phyloP scores from a whole-genome alignment of 441 rosid genomes.

The Populus hybrid region DNA sequence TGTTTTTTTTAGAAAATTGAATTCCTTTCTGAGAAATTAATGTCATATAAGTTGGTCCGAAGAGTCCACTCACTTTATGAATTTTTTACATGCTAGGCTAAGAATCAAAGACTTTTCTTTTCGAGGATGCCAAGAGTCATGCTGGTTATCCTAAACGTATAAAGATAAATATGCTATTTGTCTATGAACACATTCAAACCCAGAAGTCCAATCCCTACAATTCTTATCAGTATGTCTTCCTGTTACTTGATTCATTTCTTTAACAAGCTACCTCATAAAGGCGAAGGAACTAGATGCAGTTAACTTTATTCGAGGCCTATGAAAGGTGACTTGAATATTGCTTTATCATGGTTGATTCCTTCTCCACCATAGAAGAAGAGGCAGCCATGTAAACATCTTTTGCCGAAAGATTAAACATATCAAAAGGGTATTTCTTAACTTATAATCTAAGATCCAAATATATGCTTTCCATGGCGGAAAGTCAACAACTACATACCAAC shows the following conservation, averaged over 20 bases:
- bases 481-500: too few relatives aligned
- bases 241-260: not conserved
- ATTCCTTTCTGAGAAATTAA: not conserved
- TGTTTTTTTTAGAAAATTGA: not conserved
- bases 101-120: not conserved
- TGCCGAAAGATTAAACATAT: not conserved
- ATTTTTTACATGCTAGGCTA: not conserved
- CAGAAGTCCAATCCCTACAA: not conserved
- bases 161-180: not conserved
- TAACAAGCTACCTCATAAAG: not conserved
- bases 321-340: not conserved
- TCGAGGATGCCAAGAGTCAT: not conserved
- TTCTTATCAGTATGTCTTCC: not conserved
- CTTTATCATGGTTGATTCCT: not conserved
- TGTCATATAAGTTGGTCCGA: not conserved
- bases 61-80: not conserved
- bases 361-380: not conserved
- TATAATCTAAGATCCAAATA: not conserved
- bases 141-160: not conserved
- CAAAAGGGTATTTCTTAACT: not conserved
- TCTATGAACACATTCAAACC: not conserved
- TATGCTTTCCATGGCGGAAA: too few relatives aligned
- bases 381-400: not conserved
- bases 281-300: conserved; percentile 4
- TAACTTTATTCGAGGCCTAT: not conserved